phyloP scores from a whole-genome alignment of 164 flowering plant genomes.

The Aristolochia californica region DNA sequence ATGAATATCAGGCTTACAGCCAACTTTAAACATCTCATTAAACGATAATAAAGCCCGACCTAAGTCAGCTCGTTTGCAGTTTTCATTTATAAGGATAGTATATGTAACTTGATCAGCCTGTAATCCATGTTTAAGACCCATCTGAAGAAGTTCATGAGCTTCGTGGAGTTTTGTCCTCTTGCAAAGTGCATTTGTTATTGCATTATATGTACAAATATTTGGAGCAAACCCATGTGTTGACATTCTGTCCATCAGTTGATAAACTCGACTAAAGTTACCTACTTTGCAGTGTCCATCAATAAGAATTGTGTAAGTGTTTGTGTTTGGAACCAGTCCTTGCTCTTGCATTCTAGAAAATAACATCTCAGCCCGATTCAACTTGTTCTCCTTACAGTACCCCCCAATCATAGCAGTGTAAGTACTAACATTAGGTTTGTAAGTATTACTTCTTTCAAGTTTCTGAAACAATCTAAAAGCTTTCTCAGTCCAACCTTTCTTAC shows the following conservation, averaged over 20 bases:
- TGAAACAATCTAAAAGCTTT: constrained; percentile 84
- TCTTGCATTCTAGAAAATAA: constrained; percentile 65
- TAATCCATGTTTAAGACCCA: constrained; percentile 28
- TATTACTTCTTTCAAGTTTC: constrained; percentile 72
- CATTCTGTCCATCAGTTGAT: constrained; percentile 62
- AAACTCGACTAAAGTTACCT: constrained; percentile 57
- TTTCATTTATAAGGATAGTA: constrained; percentile 61
- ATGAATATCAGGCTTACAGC: constrained; percentile 60
- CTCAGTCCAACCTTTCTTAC: constrained; percentile 95
- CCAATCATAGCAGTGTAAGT: constrained; percentile 85
- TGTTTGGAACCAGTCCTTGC: constrained; percentile 67
- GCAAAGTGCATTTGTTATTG: constrained; percentile 52
- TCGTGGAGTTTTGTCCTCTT: constrained; percentile 54
- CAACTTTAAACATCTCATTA: constrained; percentile 44
- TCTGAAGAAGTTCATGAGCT: constrained; percentile 43
- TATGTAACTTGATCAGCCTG: constrained; percentile 61
- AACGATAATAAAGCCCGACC: constrained; percentile 41
- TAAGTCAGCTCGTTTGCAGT: constrained; percentile 35
- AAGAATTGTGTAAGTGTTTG: constrained; percentile 67
- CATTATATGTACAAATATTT: constrained; percentile 65
- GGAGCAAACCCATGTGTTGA: constrained; percentile 40
- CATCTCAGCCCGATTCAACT: constrained; percentile 79
- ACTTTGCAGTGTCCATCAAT: constrained; percentile 71
- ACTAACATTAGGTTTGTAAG: constrained; percentile 77
- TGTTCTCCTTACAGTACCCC: constrained; percentile 87